These are phyloP conservation scores for Zangia roseola DNA, from an alignment of 768 basidiomycete species.

Conservation along the genomic window DNA sequence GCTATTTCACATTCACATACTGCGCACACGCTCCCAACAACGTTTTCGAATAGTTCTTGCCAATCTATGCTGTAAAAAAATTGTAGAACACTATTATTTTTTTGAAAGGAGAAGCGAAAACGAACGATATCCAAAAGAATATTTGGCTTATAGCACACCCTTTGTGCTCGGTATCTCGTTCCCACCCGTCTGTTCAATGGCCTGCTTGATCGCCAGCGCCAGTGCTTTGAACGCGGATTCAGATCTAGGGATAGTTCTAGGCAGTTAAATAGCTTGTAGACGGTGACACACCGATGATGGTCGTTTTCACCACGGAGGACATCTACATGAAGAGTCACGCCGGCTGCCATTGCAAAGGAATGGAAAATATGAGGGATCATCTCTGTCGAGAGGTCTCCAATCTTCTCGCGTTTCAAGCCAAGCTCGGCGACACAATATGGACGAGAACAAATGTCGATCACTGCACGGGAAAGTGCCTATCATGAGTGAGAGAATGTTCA, in stretches of 20 bases:
- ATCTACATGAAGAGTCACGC: slow-evolving; percentile 92
- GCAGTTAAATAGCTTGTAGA: background rate
- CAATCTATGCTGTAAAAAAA: too few species aligned
- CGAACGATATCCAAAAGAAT: background rate
- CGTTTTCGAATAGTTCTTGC: too few species aligned
- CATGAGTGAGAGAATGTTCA: slow-evolving; percentile 1
- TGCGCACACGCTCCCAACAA: too few species aligned
- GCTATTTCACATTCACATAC: too few species aligned
- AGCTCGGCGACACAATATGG: slow-evolving; percentile 95
- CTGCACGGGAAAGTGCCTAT: slow-evolving; percentile 91
- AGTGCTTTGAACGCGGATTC: slow-evolving; percentile 99
- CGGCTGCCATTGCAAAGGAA: slow-evolving; percentile 96
- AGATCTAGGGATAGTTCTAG: slow-evolving; percentile 50
- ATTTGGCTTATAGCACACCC: slow-evolving; percentile 67
- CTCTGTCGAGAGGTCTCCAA: slow-evolving; percentile 93
- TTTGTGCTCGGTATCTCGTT: slow-evolving; percentile 96
- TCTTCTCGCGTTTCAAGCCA: slow-evolving; percentile 83
- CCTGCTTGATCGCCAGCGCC: slow-evolving; percentile 91
- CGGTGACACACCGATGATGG: slow-evolving; percentile 78
- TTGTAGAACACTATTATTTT: too few species aligned
- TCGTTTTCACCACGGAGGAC: slow-evolving; percentile 95
- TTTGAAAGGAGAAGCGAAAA: too few species aligned
- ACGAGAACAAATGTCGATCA: slow-evolving; percentile 97
- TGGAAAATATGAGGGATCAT: slow-evolving; percentile 98
- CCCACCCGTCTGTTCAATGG: slow-evolving; percentile 87